Base-by-base conservation (phyloP, 2,329 filamentous ascomycete species). In the Phyllosticta citrichinensis region DNA sequence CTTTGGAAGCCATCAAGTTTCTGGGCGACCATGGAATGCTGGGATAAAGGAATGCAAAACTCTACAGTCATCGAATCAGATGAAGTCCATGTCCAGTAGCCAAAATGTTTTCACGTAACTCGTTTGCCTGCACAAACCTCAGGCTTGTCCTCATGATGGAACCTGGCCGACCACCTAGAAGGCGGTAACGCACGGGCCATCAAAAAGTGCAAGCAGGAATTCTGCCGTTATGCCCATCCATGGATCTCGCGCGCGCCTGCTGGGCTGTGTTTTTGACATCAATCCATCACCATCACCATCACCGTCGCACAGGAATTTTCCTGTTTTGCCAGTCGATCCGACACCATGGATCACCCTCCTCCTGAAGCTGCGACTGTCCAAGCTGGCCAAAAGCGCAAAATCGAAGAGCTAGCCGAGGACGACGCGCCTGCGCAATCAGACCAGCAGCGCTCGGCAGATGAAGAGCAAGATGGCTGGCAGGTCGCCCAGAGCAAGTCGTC, bases 1-100 rank as follows among this genome's bases (percentile, higher is more conserved):
- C 75, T 17, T 65, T 80, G 54, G 70, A 74, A 58, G 76, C 76
- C 3, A 78, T 80, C 65, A 79, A 78, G 66, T 73, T 74, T 64
- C 68, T 80, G 9, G 78, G 77, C 2, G 70, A 71, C 50, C 65
- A 72, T 35, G 75, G 76, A 20, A 24, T 62, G 50, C 27, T 62
- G 10, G 59, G 30, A 30, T 56, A 24, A 57, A 8, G 14, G n/a
- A 47, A 5, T n/a, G 5, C 40, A 19, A n/a, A n/a, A 47, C 6
- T n/a, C 40, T n/a, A 10, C 27, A 8, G 3, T 30, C 22, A 22
- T 22, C 22, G 22, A 3, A 22, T 22, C 22, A 22, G 22, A 22
- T 22, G 2, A 22, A 22, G 2, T 22, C 22, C 22, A 22, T 22
- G 22, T 22, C 2, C 22, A 22, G 22, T 22, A 22, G 22, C 22